These are phyloP conservation scores for Rhododendron henanense DNA, from an alignment of 148 eudicot genomes.

Conservation along the genomic window DNA sequence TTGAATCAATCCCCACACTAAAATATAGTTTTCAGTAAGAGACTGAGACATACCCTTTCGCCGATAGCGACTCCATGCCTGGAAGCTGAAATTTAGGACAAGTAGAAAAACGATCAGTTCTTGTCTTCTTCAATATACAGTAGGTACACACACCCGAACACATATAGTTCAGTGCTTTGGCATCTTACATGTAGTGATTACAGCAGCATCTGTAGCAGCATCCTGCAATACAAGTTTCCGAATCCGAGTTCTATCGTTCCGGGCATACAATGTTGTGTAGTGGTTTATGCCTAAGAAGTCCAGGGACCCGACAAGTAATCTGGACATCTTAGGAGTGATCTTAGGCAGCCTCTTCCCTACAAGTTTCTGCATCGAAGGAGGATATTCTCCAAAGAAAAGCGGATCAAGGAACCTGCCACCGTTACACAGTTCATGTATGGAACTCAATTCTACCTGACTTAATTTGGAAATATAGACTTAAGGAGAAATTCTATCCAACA, in stretches of 20 bases:
- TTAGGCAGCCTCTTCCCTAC: slow-evolving; percentile 72
- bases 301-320: slow-evolving; percentile 45
- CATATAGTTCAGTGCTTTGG: background rate
- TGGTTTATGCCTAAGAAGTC: slow-evolving; percentile 92
- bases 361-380: slow-evolving; percentile 67
- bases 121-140: background rate
- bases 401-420: slow-evolving; percentile 91
- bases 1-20: background rate
- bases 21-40: background rate
- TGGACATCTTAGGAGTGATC: slow-evolving; percentile 44
- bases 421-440: background rate
- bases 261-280: slow-evolving; percentile 79
- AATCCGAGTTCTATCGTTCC: slow-evolving; percentile 66
- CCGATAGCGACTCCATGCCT: slow-evolving; percentile 76
- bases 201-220: slow-evolving; percentile 68
- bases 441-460: background rate
- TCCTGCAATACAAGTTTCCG: slow-evolving; percentile 66
- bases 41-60: slow-evolving; percentile 52
- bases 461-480: background rate
- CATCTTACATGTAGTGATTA: slow-evolving; percentile 72
- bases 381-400: slow-evolving; percentile 72
- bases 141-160: background rate
- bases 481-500: background rate
- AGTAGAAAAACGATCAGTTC: slow-evolving; percentile 2
- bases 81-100: slow-evolving; percentile 41